Evolutionary conservation across 768 basidiomycete genomes (phyloP).

Genomic region (Phylloporus sp.): DNA sequence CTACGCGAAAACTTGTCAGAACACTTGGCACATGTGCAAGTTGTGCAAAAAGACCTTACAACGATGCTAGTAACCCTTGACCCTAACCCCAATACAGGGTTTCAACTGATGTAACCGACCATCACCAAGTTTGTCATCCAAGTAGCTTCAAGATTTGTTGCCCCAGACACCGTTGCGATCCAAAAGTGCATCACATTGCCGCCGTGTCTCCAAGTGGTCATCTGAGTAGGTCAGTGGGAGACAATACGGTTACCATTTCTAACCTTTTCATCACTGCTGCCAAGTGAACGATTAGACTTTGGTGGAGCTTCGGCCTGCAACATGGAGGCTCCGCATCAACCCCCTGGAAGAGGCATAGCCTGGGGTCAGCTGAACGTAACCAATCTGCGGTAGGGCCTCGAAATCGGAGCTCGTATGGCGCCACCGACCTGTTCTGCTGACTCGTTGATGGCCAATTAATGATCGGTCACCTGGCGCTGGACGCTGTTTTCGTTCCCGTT

Average conservation of each 20-base stretch:
- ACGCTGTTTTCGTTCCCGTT: conserved; percentile 2
- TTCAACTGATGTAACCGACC: conserved; percentile 8
- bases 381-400: not conserved
- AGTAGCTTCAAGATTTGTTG: not conserved
- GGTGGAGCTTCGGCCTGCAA: not conserved
- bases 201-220: not conserved
- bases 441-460: not conserved
- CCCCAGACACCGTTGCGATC: not conserved
- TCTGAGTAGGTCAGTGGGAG: not conserved
- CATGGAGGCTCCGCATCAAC: not conserved
- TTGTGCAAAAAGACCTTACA: not conserved
- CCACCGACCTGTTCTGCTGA: conserved; percentile 4
- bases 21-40: not conserved
- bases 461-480: not conserved
- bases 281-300: not conserved
- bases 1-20: not conserved
- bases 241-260: not conserved
- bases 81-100: not conserved
- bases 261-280: not conserved
- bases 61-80: not conserved
- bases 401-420: not conserved
- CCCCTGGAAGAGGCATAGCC: not conserved
- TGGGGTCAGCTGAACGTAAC: not conserved
- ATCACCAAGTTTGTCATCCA: not conserved
- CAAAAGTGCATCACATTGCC: not conserved